phyloP scores from a whole-genome alignment of 2,329 filamentous ascomycete species.

The Colletotrichum endophyticum region DNA sequence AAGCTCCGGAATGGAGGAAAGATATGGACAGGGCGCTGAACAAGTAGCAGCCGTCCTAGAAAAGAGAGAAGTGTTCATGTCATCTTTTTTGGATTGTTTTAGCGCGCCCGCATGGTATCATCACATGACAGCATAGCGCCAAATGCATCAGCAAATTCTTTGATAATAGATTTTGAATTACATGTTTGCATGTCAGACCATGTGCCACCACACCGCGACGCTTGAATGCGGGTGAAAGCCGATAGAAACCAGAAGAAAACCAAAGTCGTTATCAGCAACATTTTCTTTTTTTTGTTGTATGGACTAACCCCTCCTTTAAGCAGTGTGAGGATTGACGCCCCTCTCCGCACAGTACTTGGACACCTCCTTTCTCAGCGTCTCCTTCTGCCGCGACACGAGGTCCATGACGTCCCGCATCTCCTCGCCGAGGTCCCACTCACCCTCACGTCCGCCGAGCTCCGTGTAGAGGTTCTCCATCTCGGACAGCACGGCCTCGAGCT shows the following conservation, averaged over 20 bases:
- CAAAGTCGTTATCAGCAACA: neutral
- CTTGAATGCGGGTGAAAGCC: neutral
- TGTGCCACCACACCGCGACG: neutral
- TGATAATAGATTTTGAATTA: neutral
- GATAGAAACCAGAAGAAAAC: neutral
- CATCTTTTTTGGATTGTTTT: neutral
- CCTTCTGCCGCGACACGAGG: constrained; percentile 64
- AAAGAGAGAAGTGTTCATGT: neutral
- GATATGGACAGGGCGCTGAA: constrained; percentile 60
- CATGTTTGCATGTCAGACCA: neutral
- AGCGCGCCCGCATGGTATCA: neutral
- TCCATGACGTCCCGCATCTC: constrained; percentile 70
- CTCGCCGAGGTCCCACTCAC: constrained; percentile 47
- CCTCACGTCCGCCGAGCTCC: constrained; percentile 44
- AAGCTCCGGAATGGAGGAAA: constrained; percentile 66
- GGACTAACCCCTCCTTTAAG: neutral
- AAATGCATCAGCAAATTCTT: neutral
- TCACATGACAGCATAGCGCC: neutral
- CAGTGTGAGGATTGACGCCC: constrained; percentile 34
- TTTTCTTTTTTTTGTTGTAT: neutral
- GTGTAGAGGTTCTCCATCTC: constrained; percentile 69
- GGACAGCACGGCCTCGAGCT: constrained; percentile 74
- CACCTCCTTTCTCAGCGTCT: constrained; percentile 74
- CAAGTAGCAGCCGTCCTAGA: neutral
- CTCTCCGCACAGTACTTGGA: constrained; percentile 75